Percentiles rank a stretch among this genome's conserved stretches.
Conservation (phyloP, 2,329 filamentous ascomycete genomes). For the Paecilomyces sp. region DNA sequence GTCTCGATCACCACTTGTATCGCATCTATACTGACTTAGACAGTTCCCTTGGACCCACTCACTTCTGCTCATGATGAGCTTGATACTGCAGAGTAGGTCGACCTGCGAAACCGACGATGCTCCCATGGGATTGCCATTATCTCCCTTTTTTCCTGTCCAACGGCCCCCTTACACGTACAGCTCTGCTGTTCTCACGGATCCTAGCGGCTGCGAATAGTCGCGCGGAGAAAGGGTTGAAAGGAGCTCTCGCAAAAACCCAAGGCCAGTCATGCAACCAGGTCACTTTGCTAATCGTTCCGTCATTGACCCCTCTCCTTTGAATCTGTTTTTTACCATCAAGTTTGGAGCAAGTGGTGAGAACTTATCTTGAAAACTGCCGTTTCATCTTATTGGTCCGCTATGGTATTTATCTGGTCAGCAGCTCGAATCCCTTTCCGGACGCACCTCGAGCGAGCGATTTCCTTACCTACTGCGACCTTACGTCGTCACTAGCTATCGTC, state of each 20-base stretch:
- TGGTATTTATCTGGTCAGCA: conserved; percentile 23
- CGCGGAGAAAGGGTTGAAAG: background rate
- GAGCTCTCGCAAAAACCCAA: background rate
- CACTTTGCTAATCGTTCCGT: background rate
- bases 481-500: conserved; percentile 15
- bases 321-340: conserved; percentile 5
- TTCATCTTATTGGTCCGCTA: conserved; percentile 6
- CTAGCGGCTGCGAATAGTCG: background rate
- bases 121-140: conserved; percentile 3
- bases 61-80: conserved; percentile 86
- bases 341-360: background rate
- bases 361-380: background rate
- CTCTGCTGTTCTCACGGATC: background rate
- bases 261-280: background rate
- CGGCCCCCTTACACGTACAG: background rate
- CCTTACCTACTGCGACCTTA: conserved; percentile 11
- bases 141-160: background rate
- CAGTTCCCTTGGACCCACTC: conserved; percentile 63
- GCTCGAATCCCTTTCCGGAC: conserved; percentile 18
- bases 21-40: conserved; percentile 12
- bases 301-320: background rate
- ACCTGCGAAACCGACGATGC: conserved; percentile 8
- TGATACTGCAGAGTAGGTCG: conserved; percentile 74
- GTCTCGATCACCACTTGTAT: conserved; percentile 19
- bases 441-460: conserved; percentile 17